Evolutionary conservation across 2,329 filamentous ascomycete genomes (phyloP), one percentile per base, ranked within the genome.

Genomic region (Penicillium sumatraense): DNA sequence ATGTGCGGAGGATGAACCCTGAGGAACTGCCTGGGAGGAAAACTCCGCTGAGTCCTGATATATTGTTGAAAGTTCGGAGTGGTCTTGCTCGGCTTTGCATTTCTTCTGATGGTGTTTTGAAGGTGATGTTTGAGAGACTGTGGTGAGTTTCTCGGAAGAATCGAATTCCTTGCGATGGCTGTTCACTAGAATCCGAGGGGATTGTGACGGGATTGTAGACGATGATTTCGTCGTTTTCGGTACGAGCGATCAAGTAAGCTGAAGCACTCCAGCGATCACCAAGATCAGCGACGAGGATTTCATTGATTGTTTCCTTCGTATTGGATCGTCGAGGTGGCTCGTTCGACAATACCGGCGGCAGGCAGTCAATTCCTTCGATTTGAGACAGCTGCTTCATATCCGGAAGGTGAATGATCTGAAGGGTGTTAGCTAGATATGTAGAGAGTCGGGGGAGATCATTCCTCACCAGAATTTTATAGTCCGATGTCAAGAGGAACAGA

Each of bases 201-300:
- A 77, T 77, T 38, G 84, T 81, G 63, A 91, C 89, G 1, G 93
- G 92, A 69, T 95, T 87, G 70, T 98, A 99, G 42, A 98, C 83
- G 10, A 89, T 89, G 29, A 98, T 78, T 68, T 98, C 93, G 60
- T 96, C 89, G 56, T 86, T 88, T 9, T 84, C 82, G 46, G 91
- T 91, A 48, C 93, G 89, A 24, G 93, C 78, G 63, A 98, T 87
- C 18, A 99, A 79, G 71, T 96, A 91, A 6, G 93, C 91, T 2
- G 83, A 85, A 57, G 84, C 86, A 20, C 82, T 81, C 9, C 85
- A 86, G 4, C 81, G 76, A 67, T 96, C 91, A 23, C 95, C 95
- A 11, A 99, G 82, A 61, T 98, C 89, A 29, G 92, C 88, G 5
- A 97, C 84, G 7, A 96, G 69, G 4, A 96, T 83, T 72, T 99